A percentile compares a stretch with the other conserved stretches of the same genome.
Conservation (phyloP, 1,139 yeast genomes). For the Yamadazyma buinensis region DNA sequence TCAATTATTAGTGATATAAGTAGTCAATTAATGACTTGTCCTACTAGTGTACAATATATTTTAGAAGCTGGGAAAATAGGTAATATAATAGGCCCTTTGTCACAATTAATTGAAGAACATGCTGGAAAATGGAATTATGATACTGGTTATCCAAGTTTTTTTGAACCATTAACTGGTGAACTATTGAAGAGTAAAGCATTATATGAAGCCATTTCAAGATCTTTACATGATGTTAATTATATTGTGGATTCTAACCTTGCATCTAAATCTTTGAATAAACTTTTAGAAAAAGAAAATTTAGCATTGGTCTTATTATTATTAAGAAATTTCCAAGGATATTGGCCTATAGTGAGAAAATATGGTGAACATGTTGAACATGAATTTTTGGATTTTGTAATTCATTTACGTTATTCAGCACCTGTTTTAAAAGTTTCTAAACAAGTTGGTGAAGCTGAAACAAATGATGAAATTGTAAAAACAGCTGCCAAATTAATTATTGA, state of each 20-base stretch:
- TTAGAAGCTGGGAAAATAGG: constrained; percentile 34
- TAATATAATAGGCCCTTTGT: constrained; percentile 45
- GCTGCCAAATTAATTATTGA: constrained; percentile 21
- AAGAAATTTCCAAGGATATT: constrained; percentile 54
- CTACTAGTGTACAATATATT: constrained; percentile 46
- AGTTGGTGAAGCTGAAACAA: constrained; percentile 33
- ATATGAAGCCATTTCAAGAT: constrained; percentile 28
- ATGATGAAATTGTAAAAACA: constrained; percentile 16
- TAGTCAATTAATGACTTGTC: constrained; percentile 64
- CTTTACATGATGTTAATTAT: constrained; percentile 41
- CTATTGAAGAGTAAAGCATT: constrained; percentile 20
- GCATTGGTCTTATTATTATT: constrained; percentile 38
- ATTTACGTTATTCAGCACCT: constrained; percentile 44
- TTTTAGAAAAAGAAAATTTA: constrained; percentile 29
- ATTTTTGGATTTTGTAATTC: constrained; percentile 44
- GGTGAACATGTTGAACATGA: constrained; percentile 71
- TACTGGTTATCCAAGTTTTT: constrained; percentile 28
- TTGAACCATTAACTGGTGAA: constrained; percentile 19
- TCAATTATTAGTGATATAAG: constrained; percentile 52
- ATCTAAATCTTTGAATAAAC: constrained; percentile 19
- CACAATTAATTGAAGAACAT: constrained; percentile 41
- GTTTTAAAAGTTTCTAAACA: constrained; percentile 43
- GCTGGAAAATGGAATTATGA: constrained; percentile 24
- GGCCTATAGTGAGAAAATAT: constrained; percentile 51
- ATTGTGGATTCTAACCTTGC: constrained; percentile 35